Conservation (phyloP, 768 basidiomycete genomes). For the Suillus weaverae region DNA sequence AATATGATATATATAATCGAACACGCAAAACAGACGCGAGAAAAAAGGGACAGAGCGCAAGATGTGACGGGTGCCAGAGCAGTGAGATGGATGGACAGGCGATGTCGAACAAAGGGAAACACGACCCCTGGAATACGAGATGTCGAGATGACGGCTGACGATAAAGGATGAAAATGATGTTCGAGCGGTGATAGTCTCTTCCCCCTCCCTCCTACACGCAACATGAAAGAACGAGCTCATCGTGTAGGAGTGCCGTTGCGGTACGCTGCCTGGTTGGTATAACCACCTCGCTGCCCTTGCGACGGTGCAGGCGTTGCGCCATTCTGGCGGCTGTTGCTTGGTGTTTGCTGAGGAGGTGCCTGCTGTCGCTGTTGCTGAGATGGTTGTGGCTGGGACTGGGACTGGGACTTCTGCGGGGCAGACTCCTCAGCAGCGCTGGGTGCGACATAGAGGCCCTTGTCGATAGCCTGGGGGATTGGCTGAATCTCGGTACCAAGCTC, state of each 20-base stretch:
- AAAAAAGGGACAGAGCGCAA: slow-evolving; percentile 10
- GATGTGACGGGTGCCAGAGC: slow-evolving; percentile 15
- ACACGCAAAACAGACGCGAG: slow-evolving; percentile 19
- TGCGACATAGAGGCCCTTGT: slow-evolving; percentile 90
- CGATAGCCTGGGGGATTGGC: slow-evolving; percentile 90
- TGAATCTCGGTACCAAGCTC: slow-evolving; percentile 98
- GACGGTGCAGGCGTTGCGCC: slow-evolving; percentile 21
- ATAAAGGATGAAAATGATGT: slow-evolving; percentile 18
- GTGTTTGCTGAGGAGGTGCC: slow-evolving; percentile 24
- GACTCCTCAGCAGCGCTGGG: slow-evolving; percentile 52
- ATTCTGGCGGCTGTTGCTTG: slow-evolving; percentile 30
- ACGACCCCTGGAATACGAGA: slow-evolving; percentile 14
- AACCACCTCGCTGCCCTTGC: slow-evolving; percentile 23
- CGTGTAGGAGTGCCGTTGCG: slow-evolving; percentile 29
- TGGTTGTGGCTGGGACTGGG: slow-evolving; percentile 35
- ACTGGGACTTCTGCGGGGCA: slow-evolving; percentile 41
- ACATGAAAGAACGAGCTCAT: slow-evolving; percentile 17
- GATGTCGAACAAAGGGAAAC: slow-evolving; percentile 13
- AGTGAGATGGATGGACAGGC: slow-evolving; percentile 12
- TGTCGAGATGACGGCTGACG: slow-evolving; percentile 14
- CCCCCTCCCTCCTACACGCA: neutral
- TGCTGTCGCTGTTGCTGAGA: slow-evolving; percentile 33
- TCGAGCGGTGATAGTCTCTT: slow-evolving; percentile 13
- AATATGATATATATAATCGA: slow-evolving; percentile 32
- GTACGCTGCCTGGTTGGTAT: slow-evolving; percentile 26